Evolutionary conservation across 2,329 filamentous ascomycete genomes (phyloP).

Genomic region (Ophiocordyceps camponoti-floridani): DNA sequence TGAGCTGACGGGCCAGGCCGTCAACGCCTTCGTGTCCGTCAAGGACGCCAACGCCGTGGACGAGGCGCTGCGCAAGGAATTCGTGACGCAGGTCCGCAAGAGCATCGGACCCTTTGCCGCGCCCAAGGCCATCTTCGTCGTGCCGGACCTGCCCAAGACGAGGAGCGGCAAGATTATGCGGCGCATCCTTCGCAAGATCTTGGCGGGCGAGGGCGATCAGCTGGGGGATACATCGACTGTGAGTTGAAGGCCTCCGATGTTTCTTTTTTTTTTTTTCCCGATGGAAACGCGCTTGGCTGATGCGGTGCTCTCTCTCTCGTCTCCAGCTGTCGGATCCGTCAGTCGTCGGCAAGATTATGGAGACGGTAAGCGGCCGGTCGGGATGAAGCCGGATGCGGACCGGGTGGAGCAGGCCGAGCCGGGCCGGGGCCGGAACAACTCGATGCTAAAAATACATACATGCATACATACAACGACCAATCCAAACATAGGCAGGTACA

Average conservation of each 20-base stretch:
- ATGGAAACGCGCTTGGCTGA: not conserved
- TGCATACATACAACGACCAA: too few relatives aligned
- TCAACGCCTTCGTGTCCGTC: constrained; percentile 89
- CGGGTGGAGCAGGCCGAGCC: too few relatives aligned
- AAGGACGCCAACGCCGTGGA: constrained; percentile 64
- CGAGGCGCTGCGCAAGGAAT: constrained; percentile 79
- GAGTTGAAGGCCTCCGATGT: constrained; percentile 16
- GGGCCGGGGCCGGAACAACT: too few relatives aligned
- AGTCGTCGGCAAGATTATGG: constrained; percentile 81
- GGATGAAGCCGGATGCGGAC: constrained; percentile 18
- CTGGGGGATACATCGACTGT: constrained; percentile 85
- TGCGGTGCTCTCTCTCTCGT: not conserved
- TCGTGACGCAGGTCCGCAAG: constrained; percentile 87
- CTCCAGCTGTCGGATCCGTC: constrained; percentile 68
- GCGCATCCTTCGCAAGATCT: constrained; percentile 87
- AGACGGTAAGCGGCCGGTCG: constrained; percentile 49
- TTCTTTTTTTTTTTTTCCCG: not conserved
- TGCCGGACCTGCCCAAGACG: constrained; percentile 92
- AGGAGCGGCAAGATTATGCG: constrained; percentile 98
- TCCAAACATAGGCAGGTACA: too few relatives aligned
- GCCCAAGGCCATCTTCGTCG: constrained; percentile 80
- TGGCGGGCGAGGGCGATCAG: constrained; percentile 93
- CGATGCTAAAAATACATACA: too few relatives aligned
- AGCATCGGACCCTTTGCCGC: constrained; percentile 95
- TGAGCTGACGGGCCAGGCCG: constrained; percentile 89